Conservation (phyloP, 768 basidiomycete genomes). For the Gautieria morchelliformis region DNA sequence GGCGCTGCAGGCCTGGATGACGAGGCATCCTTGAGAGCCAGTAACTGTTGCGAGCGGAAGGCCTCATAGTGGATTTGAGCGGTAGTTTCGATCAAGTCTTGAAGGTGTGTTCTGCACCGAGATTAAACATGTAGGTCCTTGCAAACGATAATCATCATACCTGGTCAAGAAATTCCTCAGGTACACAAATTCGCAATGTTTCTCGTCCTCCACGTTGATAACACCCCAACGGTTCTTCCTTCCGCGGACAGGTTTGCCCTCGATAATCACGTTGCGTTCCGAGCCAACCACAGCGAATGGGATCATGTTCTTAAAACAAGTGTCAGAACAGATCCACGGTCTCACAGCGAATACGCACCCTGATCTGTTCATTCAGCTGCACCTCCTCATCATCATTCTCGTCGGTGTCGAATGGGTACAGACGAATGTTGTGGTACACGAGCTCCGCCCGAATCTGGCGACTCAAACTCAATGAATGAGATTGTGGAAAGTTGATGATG, state of each 20-base stretch:
- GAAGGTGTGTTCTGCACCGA: slow-evolving; percentile 73
- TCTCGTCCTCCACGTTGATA: slow-evolving; percentile 93
- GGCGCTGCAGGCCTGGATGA: slow-evolving; percentile 1
- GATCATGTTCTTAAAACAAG: slow-evolving; percentile 62
- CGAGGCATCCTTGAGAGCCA: slow-evolving; percentile 78
- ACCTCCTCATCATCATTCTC: slow-evolving; percentile 92
- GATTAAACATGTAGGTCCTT: background rate
- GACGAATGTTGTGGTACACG: slow-evolving; percentile 80
- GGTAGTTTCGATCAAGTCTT: slow-evolving; percentile 98
- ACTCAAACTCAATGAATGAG: background rate
- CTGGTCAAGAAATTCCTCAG: slow-evolving; percentile 93
- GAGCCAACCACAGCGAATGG: slow-evolving; percentile 98
- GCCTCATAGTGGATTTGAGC: slow-evolving; percentile 99
- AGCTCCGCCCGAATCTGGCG: slow-evolving; percentile 86
- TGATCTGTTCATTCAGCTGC: slow-evolving; percentile 79
- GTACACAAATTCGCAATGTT: slow-evolving; percentile 97
- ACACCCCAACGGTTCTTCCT: slow-evolving; percentile 98
- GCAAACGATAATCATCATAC: slow-evolving; percentile 28
- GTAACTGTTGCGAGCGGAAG: slow-evolving; percentile 96
- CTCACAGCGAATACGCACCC: slow-evolving; percentile 42
- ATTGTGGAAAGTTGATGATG: background rate
- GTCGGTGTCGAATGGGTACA: slow-evolving; percentile 96
- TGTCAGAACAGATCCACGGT: background rate
- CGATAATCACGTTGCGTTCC: slow-evolving; percentile 89
- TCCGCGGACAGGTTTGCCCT: slow-evolving; percentile 90